phyloP scores from a whole-genome alignment of 306 rosid genomes.

The Quercus cerris region DNA sequence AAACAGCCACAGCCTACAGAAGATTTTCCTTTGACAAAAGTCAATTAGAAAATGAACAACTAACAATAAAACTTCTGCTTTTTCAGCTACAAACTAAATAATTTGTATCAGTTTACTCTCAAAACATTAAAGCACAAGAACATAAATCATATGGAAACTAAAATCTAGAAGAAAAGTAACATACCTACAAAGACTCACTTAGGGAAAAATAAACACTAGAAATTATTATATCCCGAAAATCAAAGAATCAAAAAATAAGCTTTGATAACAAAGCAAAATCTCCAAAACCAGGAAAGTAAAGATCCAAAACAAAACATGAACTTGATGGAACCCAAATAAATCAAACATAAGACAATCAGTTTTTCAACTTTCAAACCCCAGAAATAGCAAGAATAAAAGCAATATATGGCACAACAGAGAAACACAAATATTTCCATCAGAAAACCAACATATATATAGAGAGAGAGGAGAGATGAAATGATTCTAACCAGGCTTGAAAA shows the following conservation, averaged over 20 bases:
- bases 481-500: conserved; percentile 45
- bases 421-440: conserved; percentile 17
- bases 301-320: conserved; percentile 43
- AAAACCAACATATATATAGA: conserved; percentile 1
- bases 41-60: conserved; percentile 15
- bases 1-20: background rate
- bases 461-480: conserved; percentile 9
- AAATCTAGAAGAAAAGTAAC: background rate
- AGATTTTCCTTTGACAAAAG: background rate
- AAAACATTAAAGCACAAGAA: conserved; percentile 14
- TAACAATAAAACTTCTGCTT: background rate
- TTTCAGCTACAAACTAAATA: background rate
- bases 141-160: conserved; percentile 14
- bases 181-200: conserved; percentile 8
- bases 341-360: conserved; percentile 11
- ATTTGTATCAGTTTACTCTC: background rate
- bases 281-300: conserved; percentile 5
- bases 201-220: conserved; percentile 16
- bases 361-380: conserved; percentile 25
- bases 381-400: conserved; percentile 16
- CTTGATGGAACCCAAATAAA: conserved; percentile 15
- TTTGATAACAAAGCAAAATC: conserved; percentile 1
- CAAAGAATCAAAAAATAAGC: conserved; percentile 14
- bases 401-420: conserved; percentile 3
- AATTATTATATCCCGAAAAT: conserved; percentile 5